These are phyloP conservation scores for Zygotorulaspora mrakii DNA, from an alignment of 1,139 yeast species.

Conservation along the genomic window DNA sequence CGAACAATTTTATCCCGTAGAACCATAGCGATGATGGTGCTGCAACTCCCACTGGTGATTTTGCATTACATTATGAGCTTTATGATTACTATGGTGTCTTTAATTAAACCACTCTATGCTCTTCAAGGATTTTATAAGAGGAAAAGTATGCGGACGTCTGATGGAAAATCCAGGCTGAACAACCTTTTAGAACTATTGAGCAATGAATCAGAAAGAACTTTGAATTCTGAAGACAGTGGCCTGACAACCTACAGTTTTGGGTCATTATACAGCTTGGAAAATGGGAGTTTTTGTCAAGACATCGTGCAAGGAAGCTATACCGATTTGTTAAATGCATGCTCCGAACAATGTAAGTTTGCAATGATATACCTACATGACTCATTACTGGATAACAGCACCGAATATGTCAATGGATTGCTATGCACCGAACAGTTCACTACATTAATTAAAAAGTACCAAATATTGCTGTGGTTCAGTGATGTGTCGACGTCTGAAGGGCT, in stretches of 20 bases:
- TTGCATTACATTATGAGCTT: constrained; percentile 23
- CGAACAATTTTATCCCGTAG: constrained; percentile 7
- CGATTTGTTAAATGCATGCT: constrained; percentile 25
- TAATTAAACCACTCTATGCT: constrained; percentile 25
- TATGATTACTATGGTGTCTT: constrained; percentile 14
- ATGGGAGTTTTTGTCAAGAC: constrained; percentile 20
- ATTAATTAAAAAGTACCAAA: constrained; percentile 47
- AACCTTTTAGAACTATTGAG: constrained; percentile 22
- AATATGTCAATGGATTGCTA: constrained; percentile 55
- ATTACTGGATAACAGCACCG: constrained; percentile 58
- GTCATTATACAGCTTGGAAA: constrained; percentile 27
- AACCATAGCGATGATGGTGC: constrained; percentile 8
- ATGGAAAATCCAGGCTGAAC: constrained; percentile 19
- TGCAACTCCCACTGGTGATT: constrained; percentile 22
- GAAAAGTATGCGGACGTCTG: constrained; percentile 16
- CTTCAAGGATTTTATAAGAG: constrained; percentile 26
- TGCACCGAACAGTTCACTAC: constrained; percentile 50
- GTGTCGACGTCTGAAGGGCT: constrained; percentile 70
- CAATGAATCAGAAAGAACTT: constrained; percentile 13
- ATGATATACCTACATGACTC: constrained; percentile 72
- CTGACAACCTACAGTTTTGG: constrained; percentile 20
- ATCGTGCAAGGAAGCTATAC: constrained; percentile 30
- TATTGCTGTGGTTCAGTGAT: constrained; percentile 86
- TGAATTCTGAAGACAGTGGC: constrained; percentile 7
- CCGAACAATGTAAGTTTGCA: constrained; percentile 46